phyloP scores from a whole-genome alignment of 2,329 filamentous ascomycete genomes.

The Lecanicillium sp. region DNA sequence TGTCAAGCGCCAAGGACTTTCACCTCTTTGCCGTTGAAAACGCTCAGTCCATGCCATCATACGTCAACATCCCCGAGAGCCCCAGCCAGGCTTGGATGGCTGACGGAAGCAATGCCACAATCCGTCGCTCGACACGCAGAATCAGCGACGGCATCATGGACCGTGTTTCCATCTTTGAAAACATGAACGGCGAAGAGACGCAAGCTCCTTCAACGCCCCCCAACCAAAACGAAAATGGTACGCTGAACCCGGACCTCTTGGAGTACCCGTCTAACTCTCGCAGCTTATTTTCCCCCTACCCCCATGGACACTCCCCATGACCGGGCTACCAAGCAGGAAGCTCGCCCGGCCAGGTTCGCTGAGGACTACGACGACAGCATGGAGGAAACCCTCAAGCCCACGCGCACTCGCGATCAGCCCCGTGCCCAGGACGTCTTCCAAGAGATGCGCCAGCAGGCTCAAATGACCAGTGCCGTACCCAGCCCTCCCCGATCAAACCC shows the following conservation, averaged over 20 bases:
- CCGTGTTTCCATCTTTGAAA: constrained; percentile 55
- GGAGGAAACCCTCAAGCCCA: constrained; percentile 60
- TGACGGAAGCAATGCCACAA: constrained; percentile 40
- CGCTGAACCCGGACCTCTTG: constrained; percentile 24
- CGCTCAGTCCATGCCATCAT: constrained; percentile 43
- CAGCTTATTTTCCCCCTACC: constrained; percentile 61
- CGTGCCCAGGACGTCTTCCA: constrained; percentile 50
- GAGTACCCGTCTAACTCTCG: constrained; percentile 11
- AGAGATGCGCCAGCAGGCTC: constrained; percentile 51
- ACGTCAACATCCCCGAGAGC: constrained; percentile 45
- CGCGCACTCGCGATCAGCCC: constrained; percentile 35
- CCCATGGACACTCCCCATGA: constrained; percentile 59
- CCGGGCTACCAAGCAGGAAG: constrained; percentile 36
- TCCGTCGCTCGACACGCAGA: constrained; percentile 37
- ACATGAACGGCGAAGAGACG: constrained; percentile 37
- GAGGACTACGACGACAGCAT: constrained; percentile 60
- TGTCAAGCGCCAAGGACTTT: constrained; percentile 41
- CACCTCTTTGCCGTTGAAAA: constrained; percentile 43
- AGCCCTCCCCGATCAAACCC: constrained; percentile 50
- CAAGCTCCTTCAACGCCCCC: constrained; percentile 57
- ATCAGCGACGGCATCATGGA: constrained; percentile 58
- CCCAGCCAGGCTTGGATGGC: constrained; percentile 45
- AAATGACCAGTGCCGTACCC: constrained; percentile 43
- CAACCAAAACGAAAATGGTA: constrained; percentile 54
- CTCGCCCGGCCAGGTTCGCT: constrained; percentile 45